Evolutionary conservation across 73 alveolate species (phyloP), one percentile per base, ranked within the genome.

Genomic region (Paramecium octaurelia): DNA sequence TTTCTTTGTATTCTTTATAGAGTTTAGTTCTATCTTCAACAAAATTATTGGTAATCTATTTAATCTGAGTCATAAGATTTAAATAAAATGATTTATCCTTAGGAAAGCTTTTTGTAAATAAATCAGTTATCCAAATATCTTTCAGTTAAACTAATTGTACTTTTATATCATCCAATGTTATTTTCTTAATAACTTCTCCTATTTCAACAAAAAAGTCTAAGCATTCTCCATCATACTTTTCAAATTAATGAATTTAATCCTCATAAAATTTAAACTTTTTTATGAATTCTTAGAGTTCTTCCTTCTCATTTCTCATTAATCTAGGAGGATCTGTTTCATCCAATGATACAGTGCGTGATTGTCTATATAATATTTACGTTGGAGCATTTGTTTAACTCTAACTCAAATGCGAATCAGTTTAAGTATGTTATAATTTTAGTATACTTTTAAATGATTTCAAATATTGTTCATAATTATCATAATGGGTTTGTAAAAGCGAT

Each of bases 281-380:
- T 31, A 75, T 36, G 0, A 34, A 36, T 9, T 75, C 88, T 38
- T 75, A 75, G 0, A 75, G 18, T 75, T 75, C 88, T 75, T 75
- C 88, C n/a, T 36, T 75, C 12, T 75, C 88, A 34, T 24, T 36
- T 18, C 60, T 75, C 88, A 75, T 75, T 75, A 75, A 75, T 34
- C 88, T 29, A 16, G 60, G 42, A 16, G 88, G 88, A 35, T 75
- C 88, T 16, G 12, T 75, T 34, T 75, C 88, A 75, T 75, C 88
- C 16, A 75, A 54, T 54, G 69, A 54, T 3, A 54, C 31, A 54
- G 69, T 54, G 4, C 69, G 4, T 18, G 35, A 54, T 54, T 54
- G 21, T 18, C 69, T 0, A 54, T 54, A 18, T 54, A 54, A 5
- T 54, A 54, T 16, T 54, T 54, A 54, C 18, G 69, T 3, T n/a